Conservation (phyloP, 768 basidiomycete species). For the Tulasnella sp. region DNA sequence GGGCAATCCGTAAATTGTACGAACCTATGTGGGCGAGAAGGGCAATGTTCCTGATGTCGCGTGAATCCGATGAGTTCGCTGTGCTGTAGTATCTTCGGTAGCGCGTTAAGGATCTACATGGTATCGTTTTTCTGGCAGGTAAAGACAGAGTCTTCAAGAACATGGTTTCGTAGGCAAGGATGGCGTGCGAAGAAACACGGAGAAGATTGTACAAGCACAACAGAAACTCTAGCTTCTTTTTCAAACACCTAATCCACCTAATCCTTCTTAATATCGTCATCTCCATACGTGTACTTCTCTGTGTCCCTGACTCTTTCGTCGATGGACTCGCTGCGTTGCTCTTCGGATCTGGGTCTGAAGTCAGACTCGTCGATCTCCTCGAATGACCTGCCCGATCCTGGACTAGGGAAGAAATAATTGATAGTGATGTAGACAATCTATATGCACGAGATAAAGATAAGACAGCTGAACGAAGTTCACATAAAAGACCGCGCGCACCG, state of each 20-base stretch:
- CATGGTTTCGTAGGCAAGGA: background rate
- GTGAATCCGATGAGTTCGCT: background rate
- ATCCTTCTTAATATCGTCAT: too few species aligned
- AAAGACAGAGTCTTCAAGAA: background rate
- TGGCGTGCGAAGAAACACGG: background rate
- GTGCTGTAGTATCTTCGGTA: background rate
- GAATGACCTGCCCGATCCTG: constrained; percentile 39
- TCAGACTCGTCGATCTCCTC: constrained; percentile 43
- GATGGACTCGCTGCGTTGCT: background rate
- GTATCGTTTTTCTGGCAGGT: background rate
- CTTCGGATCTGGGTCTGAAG: constrained; percentile 14
- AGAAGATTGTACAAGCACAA: too few species aligned
- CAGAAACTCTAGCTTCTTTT: too few species aligned
- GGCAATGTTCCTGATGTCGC: constrained; percentile 58
- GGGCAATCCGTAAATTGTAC: constrained; percentile 20
- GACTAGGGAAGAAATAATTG: constrained; percentile 51
- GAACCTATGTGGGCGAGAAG: constrained; percentile 82
- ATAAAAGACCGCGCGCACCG: constrained; percentile 18
- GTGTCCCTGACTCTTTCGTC: background rate
- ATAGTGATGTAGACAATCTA: constrained; percentile 47
- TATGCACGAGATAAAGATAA: background rate
- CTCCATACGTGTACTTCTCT: too few species aligned
- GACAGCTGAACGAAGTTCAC: background rate
- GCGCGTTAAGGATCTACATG: background rate
- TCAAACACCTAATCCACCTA: too few species aligned